Percentiles rank a stretch among this genome's conserved stretches.
Conservation (phyloP, 2,329 filamentous ascomycete genomes). For the Fonsecaea nubica region DNA sequence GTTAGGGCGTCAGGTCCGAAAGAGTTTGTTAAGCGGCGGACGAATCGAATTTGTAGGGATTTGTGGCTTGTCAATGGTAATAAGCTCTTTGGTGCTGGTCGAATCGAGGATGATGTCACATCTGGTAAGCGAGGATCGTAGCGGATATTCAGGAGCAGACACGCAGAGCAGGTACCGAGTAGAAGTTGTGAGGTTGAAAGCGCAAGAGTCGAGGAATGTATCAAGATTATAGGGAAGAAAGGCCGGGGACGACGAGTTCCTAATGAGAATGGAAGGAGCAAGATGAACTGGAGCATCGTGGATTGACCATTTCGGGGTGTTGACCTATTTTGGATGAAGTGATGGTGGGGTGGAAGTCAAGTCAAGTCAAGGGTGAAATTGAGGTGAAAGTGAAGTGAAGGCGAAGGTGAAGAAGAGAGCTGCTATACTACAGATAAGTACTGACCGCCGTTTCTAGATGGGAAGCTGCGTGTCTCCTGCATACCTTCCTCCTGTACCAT, state of each 20-base stretch:
- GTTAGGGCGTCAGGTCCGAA: neutral
- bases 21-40: neutral
- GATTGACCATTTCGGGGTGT: neutral
- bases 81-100: neutral
- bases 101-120: neutral
- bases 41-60: neutral
- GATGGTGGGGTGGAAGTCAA: neutral
- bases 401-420: neutral
- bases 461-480: constrained; percentile 5
- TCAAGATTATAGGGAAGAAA: neutral
- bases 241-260: neutral
- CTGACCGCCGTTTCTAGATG: constrained; percentile 10
- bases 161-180: too few relatives aligned
- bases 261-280: neutral
- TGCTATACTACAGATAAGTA: too few relatives aligned
- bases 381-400: neutral
- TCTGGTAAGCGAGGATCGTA: neutral
- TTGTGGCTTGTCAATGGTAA: constrained; percentile 1
- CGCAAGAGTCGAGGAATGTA: neutral
- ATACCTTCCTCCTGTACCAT: neutral
- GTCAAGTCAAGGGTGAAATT: neutral
- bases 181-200: too few relatives aligned
- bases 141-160: neutral
- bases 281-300: neutral
- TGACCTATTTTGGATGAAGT: neutral